Evolutionary conservation across 1,139 yeast genomes (phyloP), one percentile per base, ranked within the genome.

Genomic region (Pichia sp.): DNA sequence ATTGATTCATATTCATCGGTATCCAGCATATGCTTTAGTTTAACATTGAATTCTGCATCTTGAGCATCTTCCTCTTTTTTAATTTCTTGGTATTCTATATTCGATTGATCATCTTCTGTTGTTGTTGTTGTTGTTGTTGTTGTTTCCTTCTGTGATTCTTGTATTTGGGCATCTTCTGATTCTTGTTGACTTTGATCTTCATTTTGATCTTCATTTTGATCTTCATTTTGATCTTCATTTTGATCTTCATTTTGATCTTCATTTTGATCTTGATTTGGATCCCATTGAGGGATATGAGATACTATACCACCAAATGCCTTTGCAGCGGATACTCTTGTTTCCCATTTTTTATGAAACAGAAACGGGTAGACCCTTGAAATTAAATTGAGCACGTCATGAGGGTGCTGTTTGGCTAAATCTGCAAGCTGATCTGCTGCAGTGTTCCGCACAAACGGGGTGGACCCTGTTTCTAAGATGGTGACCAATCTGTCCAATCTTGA

Each of bases 391-490:
- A 85, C 76, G 57, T 93, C 98, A 60, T 89, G 97, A 0, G 97
- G 96, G 55, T 93, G 98, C 33, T 85, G 82, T 60, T 83, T 84
- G 24, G 96, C 97, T 38, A 93, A 72, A 54, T 89, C 97, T 3
- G 96, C 88, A 52, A 93, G 70, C 63, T 93, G 99, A 57, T 91
- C 96, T 2, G 98, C 98, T 1, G 98, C 99, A 11, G 96, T 87
- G 56, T 86, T 87, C 51, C 98, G 75, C 37, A 93, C 93, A 60
- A 87, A 85, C 30, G 87, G 86, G 6, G 97, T 88, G 14, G 96
- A 87, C 13, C 98, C 98, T 3, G 96, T 86, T 64, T 93, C 98
- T 51, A 93, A 68, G 47, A 91, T 68, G 20, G 80, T 76, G 48
- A 82, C 91, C 59, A 82, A 76, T 48, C 93, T 68, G 58, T 83